Conservation (phyloP, 441 rosid species). For the Theobroma grandiflorum region DNA sequence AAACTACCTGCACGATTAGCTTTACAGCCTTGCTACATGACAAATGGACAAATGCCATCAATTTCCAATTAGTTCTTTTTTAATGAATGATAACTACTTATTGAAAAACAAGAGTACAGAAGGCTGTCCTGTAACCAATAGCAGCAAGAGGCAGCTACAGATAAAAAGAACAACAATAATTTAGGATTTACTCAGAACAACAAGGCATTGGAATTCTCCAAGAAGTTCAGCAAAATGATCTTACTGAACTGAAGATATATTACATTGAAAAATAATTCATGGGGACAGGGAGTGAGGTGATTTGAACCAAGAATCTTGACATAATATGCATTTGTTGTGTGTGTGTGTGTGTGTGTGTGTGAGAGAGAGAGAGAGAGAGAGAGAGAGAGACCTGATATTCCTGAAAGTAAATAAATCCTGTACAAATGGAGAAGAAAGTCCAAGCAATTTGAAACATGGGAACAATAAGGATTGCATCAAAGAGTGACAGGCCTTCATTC, state of each 20-base stretch:
- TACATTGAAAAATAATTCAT: conserved; percentile 2
- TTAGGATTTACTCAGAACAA: background rate
- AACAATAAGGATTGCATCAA: conserved; percentile 96
- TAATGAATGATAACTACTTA: conserved; percentile 2
- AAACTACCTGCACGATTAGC: conserved; percentile 17
- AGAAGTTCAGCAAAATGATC: conserved; percentile 16
- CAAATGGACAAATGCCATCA: conserved; percentile 16
- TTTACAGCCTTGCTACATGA: conserved; percentile 14
- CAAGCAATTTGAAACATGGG: conserved; percentile 99
- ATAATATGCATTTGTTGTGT: background rate
- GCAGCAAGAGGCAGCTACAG: background rate
- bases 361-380: background rate
- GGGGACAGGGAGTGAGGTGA: background rate
- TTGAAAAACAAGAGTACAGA: background rate
- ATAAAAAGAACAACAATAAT: background rate
- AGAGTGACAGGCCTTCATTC: conserved; percentile 92
- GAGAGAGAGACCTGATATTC: conserved; percentile 82
- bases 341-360: background rate
- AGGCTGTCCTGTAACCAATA: background rate
- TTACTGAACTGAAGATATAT: background rate
- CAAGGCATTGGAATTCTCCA: background rate
- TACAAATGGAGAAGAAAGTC: conserved; percentile 98
- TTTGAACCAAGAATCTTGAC: conserved; percentile 17
- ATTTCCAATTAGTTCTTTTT: conserved; percentile 8
- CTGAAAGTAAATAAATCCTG: conserved; percentile 97